Percentiles rank a stretch among this genome's conserved stretches.
phyloP scores from a whole-genome alignment of 2,329 filamentous ascomycete species.

The Cladosporium sp. region DNA sequence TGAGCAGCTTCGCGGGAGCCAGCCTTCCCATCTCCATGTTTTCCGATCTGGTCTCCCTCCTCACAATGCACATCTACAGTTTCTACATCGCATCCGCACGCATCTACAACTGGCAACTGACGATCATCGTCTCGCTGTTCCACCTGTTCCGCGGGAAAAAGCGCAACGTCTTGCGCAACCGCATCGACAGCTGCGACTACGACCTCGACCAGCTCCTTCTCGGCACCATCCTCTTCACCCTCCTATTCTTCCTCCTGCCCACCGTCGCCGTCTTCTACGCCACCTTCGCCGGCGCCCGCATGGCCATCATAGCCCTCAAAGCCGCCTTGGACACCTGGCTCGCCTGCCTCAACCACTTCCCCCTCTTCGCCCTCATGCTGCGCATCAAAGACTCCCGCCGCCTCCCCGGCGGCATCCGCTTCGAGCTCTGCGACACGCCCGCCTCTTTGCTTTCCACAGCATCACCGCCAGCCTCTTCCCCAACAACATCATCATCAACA shows the following conservation, averaged over 20 bases:
- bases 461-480: slow-evolving; percentile 40
- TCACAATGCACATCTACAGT: slow-evolving; percentile 95
- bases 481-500: neutral
- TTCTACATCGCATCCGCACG: slow-evolving; percentile 96
- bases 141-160: slow-evolving; percentile 98
- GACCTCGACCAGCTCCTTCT: slow-evolving; percentile 94
- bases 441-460: neutral
- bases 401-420: slow-evolving; percentile 84
- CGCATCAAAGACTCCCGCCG: slow-evolving; percentile 87
- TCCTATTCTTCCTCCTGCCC: slow-evolving; percentile 90
- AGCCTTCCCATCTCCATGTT: slow-evolving; percentile 96
- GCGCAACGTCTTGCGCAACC: slow-evolving; percentile 91
- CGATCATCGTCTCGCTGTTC: slow-evolving; percentile 94
- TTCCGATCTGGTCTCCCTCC: slow-evolving; percentile 83
- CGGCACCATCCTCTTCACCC: slow-evolving; percentile 92
- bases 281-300: slow-evolving; percentile 89
- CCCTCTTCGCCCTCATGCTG: slow-evolving; percentile 94
- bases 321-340: slow-evolving; percentile 86
- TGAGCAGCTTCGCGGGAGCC: slow-evolving; percentile 90
- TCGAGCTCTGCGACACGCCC: slow-evolving; percentile 71
- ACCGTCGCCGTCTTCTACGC: slow-evolving; percentile 96
- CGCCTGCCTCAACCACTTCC: slow-evolving; percentile 95
- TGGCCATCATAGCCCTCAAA: slow-evolving; percentile 92
- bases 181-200: slow-evolving; percentile 98
- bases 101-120: slow-evolving; percentile 98